Conservation (phyloP, 495 filamentous ascomycete genomes). For the Trichoderma gamsii region DNA sequence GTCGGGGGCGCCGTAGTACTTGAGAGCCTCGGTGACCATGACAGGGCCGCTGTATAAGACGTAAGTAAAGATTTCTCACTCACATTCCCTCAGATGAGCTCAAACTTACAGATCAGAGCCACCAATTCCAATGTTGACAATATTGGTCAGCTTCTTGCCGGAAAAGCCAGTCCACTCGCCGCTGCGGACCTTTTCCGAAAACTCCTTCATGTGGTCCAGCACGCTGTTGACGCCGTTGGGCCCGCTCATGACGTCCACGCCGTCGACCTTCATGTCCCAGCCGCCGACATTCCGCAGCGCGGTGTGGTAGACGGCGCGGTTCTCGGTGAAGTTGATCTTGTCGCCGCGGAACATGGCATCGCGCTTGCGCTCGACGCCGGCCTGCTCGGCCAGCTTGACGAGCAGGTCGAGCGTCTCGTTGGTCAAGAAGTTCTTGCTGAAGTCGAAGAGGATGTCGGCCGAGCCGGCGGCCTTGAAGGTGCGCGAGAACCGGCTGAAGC, state of each 20-base stretch:
- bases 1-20: conserved; percentile 80
- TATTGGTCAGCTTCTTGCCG: conserved; percentile 94
- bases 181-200: conserved; percentile 87
- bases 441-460: conserved; percentile 90
- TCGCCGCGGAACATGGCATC: conserved; percentile 96
- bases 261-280: conserved; percentile 85
- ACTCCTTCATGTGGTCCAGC: conserved; percentile 93
- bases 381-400: conserved; percentile 84
- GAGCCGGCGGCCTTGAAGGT: conserved; percentile 53
- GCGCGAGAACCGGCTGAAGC: conserved; percentile 85
- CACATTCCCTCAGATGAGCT: not conserved
- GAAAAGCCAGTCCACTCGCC: conserved; percentile 97
- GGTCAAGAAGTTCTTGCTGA: conserved; percentile 96
- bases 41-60: conserved; percentile 68
- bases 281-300: conserved; percentile 84
- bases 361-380: conserved; percentile 81
- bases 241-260: conserved; percentile 83
- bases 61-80: not conserved
- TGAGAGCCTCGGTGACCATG: conserved; percentile 96
- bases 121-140: conserved; percentile 97
- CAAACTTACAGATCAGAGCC: conserved; percentile 86
- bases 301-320: conserved; percentile 91
- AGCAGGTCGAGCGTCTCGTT: conserved; percentile 85
- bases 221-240: conserved; percentile 72
- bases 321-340: conserved; percentile 98